Percentiles rank a stretch among this genome's conserved stretches.
Evolutionary conservation across 2,329 filamentous ascomycete genomes (phyloP).

Genomic region (Ciborinia camelliae): DNA sequence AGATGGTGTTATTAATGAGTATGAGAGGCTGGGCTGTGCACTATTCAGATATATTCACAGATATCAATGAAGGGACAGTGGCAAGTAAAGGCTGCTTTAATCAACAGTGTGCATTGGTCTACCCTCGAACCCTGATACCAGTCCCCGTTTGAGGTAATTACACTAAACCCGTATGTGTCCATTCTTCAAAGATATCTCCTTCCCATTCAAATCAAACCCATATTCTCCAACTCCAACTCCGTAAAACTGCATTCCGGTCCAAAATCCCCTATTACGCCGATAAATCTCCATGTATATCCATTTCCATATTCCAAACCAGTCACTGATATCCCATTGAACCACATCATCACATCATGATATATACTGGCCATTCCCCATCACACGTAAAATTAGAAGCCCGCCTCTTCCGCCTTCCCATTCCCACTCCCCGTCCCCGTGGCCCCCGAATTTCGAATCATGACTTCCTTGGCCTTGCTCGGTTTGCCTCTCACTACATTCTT

Average conservation of each 20-base stretch:
- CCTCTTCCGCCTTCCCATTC: constrained; percentile 13
- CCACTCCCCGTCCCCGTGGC: background rate
- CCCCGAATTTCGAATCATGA: constrained; percentile 1
- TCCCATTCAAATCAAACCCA: background rate
- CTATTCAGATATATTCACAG: too few species aligned
- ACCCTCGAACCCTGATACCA: too few species aligned
- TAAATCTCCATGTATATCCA: too few species aligned
- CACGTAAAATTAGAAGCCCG: background rate
- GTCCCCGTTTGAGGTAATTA: too few species aligned
- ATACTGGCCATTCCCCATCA: background rate
- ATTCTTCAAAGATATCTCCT: too few species aligned
- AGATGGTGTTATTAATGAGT: too few species aligned
- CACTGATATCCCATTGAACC: background rate
- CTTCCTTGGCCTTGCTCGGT: background rate
- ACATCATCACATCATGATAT: background rate
- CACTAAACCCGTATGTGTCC: background rate
- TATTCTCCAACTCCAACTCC: background rate
- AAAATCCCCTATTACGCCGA: background rate
- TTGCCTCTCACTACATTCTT: constrained; percentile 9
- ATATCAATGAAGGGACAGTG: too few species aligned
- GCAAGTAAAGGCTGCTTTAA: too few species aligned
- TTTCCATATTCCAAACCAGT: background rate
- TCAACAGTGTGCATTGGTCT: too few species aligned
- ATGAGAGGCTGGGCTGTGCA: too few species aligned
- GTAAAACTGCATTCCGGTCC: background rate